Percentiles rank a stretch among this genome's conserved stretches.
Conservation (phyloP, 140 eudicot genomes). For the Cichorium intybus region DNA sequence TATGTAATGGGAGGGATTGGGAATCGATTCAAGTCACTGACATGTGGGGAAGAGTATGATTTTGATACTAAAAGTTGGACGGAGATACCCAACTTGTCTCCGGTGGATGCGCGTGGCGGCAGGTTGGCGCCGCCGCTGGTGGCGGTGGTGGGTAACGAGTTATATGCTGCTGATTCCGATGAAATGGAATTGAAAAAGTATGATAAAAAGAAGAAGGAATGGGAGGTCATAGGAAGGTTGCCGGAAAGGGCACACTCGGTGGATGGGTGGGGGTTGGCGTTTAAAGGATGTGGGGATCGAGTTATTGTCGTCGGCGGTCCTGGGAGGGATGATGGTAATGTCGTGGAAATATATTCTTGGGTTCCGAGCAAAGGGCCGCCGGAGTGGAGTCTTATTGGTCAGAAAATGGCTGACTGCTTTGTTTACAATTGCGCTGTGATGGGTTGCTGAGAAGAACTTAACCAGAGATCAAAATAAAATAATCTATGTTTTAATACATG, state of each 20-base stretch:
- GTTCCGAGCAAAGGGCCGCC: slow-evolving; percentile 76
- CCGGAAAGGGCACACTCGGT: slow-evolving; percentile 78
- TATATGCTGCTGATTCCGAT: slow-evolving; percentile 88
- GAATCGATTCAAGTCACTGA: slow-evolving; percentile 44
- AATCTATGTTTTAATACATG: not conserved
- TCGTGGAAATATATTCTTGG: slow-evolving; percentile 83
- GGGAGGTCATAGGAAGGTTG: slow-evolving; percentile 76
- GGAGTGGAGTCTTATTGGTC: slow-evolving; percentile 65
- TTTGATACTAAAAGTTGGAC: slow-evolving; percentile 58
- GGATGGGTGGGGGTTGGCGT: slow-evolving; percentile 96
- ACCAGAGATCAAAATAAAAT: too few species aligned
- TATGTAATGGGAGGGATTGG: slow-evolving; percentile 89
- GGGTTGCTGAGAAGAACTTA: slow-evolving; percentile 81
- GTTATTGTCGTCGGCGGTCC: slow-evolving; percentile 89
- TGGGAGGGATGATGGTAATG: slow-evolving; percentile 50
- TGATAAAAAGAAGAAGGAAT: slow-evolving; percentile 43
- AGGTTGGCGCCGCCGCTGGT: slow-evolving; percentile 84
- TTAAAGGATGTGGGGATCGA: slow-evolving; percentile 87
- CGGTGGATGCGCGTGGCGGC: slow-evolving; percentile 30
- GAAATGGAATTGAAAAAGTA: slow-evolving; percentile 74
- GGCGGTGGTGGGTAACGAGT: slow-evolving; percentile 79
- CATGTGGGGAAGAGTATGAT: slow-evolving; percentile 89
- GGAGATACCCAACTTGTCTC: slow-evolving; percentile 84
- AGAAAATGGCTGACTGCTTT: slow-evolving; percentile 65
- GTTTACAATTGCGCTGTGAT: slow-evolving; percentile 96